These are phyloP conservation scores for Pichia manshurica DNA, from an alignment of 805 yeast species.

Conservation along the genomic window DNA sequence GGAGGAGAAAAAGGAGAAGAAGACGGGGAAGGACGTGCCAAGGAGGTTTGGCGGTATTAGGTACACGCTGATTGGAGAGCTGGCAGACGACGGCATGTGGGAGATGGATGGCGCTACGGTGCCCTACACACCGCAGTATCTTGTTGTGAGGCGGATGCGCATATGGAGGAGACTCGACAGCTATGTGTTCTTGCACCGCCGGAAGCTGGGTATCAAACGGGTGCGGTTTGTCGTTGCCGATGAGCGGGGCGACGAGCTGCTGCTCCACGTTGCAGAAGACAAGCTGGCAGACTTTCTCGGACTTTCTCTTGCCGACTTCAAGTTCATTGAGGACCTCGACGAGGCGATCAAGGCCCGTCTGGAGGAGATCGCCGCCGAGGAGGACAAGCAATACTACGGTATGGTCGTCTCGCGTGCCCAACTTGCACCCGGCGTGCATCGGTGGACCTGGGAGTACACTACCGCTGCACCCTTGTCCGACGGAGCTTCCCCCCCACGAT, in stretches of 20 bases:
- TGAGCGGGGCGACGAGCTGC: neutral
- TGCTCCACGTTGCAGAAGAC: neutral
- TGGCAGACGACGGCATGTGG: no score
- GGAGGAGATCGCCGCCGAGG: no score
- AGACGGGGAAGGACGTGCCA: no score
- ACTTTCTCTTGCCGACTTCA: neutral
- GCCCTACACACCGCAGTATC: conserved; percentile 3
- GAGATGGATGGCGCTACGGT: no score
- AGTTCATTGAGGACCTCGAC: conserved; percentile 2
- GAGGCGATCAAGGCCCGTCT: neutral
- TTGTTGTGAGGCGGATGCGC: conserved; percentile 1
- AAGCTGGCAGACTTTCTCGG: conserved; percentile 2
- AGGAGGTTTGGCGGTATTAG: no score
- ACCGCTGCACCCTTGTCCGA: neutral
- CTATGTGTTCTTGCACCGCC: neutral
- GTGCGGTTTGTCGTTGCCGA: conserved; percentile 8
- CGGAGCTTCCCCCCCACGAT: no score
- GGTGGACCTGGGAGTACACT: conserved; percentile 12
- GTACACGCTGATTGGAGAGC: no score
- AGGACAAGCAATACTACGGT: neutral
- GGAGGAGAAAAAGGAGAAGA: neutral
- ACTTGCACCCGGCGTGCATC: conserved; percentile 3
- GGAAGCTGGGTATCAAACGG: neutral
- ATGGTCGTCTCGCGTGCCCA: conserved; percentile 5
- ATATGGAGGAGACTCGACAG: neutral